Percentiles rank a stretch among this genome's conserved stretches.
phyloP scores from a whole-genome alignment of 2,329 filamentous ascomycete genomes.

The Fusarium illudens region DNA sequence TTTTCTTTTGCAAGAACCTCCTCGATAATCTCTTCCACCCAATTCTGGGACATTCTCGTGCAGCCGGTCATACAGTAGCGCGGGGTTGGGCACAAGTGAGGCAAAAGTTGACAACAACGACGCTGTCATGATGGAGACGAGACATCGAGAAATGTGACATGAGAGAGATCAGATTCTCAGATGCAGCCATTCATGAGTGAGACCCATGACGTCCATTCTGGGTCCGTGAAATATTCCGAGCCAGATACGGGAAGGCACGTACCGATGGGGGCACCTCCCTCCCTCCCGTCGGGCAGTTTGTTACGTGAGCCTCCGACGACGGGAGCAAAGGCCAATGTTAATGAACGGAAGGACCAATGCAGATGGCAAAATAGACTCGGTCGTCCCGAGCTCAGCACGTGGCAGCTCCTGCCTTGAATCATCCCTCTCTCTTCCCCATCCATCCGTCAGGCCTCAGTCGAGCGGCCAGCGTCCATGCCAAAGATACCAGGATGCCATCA shows the following conservation, averaged over 20 bases:
- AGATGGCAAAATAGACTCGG: constrained; percentile 14
- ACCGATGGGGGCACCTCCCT: background rate
- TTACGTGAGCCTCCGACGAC: background rate
- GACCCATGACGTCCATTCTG: background rate
- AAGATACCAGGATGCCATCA: constrained; percentile 1
- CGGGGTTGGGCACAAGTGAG: background rate
- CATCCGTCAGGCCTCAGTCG: constrained; percentile 15
- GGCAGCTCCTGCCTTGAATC: constrained; percentile 15
- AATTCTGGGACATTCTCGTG: background rate
- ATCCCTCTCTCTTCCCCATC: background rate
- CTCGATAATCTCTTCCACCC: constrained; percentile 1
- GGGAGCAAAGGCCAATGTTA: background rate
- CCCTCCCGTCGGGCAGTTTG: background rate
- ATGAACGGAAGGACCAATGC: constrained; percentile 11
- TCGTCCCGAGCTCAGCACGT: constrained; percentile 24
- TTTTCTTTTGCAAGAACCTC: constrained; percentile 9
- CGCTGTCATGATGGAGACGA: background rate
- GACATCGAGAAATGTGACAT: background rate
- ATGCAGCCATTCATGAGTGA: background rate
- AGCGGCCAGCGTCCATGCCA: constrained; percentile 8
- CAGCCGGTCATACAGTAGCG: background rate
- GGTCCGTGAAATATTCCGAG: background rate
- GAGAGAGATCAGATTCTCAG: constrained; percentile 5
- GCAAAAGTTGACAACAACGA: background rate
- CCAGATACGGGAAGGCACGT: background rate